Evolutionary conservation across 192 early-diverging fungal species (phyloP), one percentile per base, ranked within the genome.

Genomic region (Gigaspora rosea): DNA sequence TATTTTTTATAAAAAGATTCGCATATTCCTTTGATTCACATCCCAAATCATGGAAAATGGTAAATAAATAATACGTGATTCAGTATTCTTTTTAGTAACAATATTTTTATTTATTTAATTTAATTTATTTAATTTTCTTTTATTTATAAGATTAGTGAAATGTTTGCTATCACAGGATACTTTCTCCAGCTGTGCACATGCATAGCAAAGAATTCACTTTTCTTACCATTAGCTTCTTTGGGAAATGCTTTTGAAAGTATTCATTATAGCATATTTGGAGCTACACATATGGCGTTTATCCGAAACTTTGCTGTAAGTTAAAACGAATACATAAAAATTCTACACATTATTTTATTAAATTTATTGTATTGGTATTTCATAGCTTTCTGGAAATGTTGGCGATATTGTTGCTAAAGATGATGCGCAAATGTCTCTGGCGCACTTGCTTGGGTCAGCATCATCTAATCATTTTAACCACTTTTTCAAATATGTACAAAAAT

Each of bases 381-480:
- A 85, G 73, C 78, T 87, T 49, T 86, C 85, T 80, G 91, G 91
- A 20, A 92, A 92, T 80, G 86, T 92, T 51, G 91, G 90, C 18
- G 91, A 92, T 69, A 83, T 92, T 69, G 89, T 91, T 8, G 89
- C 90, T 5, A 92, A 92, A 64, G 91, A 92, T 78, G 91, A 92
- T 73, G 83, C 88, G 41, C 91, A 92, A 81, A 88, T 91, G 85
- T 86, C 87, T 8, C 81, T 89, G 16, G 90, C 90, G 1, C 89
- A 92, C 79, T 80, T 92, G 35, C 49, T 86, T 20, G 91, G 91
- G 70, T 71, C 51, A 56, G 13, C 15, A 33, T 12, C 32, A 32
- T 20, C 16, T 47, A 36, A n/a, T n/a, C 16, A 41, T 33, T 47
- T 20, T 48, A 33, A 20, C 7, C 41, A 41, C 41, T 41, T n/a